Percentiles rank a stretch among this genome's conserved stretches.
Conservation (phyloP, 352 stramenopile genomes). For the Blastocystis sp. region DNA sequence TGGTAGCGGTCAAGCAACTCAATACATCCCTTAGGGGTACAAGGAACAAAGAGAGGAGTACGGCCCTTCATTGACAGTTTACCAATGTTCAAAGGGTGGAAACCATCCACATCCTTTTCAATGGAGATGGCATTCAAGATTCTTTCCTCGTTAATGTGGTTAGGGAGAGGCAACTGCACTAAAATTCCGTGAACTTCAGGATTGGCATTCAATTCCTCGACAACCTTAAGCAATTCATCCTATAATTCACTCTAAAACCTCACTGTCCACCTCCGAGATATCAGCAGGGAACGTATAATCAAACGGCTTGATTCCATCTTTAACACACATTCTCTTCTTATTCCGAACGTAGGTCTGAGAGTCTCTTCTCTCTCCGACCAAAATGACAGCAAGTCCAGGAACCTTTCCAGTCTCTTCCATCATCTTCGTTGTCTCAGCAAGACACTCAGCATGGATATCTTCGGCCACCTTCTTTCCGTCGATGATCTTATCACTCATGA, state of each 20-base stretch:
- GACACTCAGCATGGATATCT: conserved; percentile 25
- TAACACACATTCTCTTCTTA: conserved; percentile 92
- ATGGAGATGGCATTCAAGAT: conserved; percentile 85
- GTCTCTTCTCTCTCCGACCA: conserved; percentile 86
- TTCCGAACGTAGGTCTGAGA: conserved; percentile 93
- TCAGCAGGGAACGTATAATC: conserved; percentile 72
- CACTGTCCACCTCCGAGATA: conserved; percentile 67
- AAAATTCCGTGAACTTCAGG: conserved; percentile 85
- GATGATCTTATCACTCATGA: conserved; percentile 35
- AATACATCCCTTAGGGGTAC: conserved; percentile 81
- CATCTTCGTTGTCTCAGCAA: conserved; percentile 40
- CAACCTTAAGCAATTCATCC: conserved; percentile 70
- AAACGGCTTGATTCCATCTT: conserved; percentile 81
- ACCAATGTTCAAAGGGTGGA: conserved; percentile 92
- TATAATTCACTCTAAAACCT: conserved; percentile 28
- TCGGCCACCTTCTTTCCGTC: conserved; percentile 45
- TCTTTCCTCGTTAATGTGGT: conserved; percentile 80
- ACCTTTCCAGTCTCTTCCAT: conserved; percentile 66
- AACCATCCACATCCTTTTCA: conserved; percentile 94
- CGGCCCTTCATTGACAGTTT: conserved; percentile 77
- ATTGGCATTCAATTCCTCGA: conserved; percentile 78
- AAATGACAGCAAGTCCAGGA: conserved; percentile 88
- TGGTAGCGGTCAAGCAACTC: conserved; percentile 83
- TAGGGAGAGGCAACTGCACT: conserved; percentile 88
- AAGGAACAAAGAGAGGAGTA: conserved; percentile 82